Conservation (phyloP, 1,284 basidiomycete genomes). For the Sanghuangporus weigelae region DNA sequence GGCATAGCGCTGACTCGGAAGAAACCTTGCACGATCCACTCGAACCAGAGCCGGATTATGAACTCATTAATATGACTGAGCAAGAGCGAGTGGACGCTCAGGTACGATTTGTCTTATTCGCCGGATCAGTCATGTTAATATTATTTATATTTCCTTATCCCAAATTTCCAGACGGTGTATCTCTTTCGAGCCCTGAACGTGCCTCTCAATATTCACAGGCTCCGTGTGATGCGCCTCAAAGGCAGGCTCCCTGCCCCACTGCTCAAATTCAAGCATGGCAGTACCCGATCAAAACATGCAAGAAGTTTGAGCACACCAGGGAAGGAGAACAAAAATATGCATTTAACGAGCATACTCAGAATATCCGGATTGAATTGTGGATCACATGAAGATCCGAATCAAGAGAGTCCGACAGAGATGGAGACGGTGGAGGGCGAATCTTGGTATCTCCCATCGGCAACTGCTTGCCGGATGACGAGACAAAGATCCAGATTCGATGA, state of each 20-base stretch:
- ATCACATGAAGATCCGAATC: neutral
- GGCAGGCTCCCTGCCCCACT: slow-evolving; percentile 8
- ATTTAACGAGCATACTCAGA: neutral
- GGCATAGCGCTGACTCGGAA: neutral
- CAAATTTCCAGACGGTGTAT: neutral
- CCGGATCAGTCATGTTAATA: neutral
- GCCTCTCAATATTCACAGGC: slow-evolving; percentile 9
- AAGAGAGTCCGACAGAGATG: slow-evolving; percentile 3
- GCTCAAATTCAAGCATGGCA: slow-evolving; percentile 5
- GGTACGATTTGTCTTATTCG: neutral
- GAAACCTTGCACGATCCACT: neutral
- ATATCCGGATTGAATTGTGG: neutral
- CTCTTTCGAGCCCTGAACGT: slow-evolving; percentile 9
- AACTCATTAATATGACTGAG: slow-evolving; percentile 1
- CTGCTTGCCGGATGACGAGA: neutral
- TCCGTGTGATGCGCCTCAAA: slow-evolving; percentile 3
- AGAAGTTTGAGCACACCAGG: neutral
- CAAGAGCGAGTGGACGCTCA: slow-evolving; percentile 2
- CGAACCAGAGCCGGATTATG: neutral
- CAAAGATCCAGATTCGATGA: neutral
- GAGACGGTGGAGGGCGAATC: slow-evolving; percentile 13
- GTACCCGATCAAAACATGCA: neutral
- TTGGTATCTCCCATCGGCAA: slow-evolving; percentile 14
- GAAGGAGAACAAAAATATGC: neutral
- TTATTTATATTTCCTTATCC: neutral